These are phyloP conservation scores for Annulohypoxylon truncatum DNA, from an alignment of 2,329 filamentous ascomycete species.

Conservation along the genomic window DNA sequence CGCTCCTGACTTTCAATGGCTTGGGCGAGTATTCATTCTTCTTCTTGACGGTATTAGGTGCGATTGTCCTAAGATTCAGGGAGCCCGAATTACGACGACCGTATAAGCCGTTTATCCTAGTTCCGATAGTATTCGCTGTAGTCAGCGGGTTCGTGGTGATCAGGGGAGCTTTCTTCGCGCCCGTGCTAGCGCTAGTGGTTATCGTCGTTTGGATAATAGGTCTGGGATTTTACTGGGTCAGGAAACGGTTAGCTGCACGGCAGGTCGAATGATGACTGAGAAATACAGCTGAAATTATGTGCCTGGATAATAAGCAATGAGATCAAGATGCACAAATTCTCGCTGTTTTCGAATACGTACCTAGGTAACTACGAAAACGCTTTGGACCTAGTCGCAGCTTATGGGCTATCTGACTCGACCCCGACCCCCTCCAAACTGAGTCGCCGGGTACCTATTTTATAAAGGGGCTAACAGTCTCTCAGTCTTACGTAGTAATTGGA, in stretches of 20 bases:
- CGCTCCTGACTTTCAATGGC: slow-evolving; percentile 70
- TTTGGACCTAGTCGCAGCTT: too few species aligned
- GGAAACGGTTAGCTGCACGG: slow-evolving; percentile 26
- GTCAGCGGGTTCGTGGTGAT: slow-evolving; percentile 71
- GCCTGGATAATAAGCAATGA: too few species aligned
- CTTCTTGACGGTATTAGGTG: slow-evolving; percentile 70
- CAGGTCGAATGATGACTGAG: slow-evolving; percentile 9
- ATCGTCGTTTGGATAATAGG: slow-evolving; percentile 63
- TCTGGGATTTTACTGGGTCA: slow-evolving; percentile 55
- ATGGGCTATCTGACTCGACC: too few species aligned
- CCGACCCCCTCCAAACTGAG: too few species aligned
- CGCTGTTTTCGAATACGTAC: too few species aligned
- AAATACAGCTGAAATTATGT: too few species aligned
- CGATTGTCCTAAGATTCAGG: slow-evolving; percentile 65
- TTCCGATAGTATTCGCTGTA: slow-evolving; percentile 64
- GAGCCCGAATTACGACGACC: slow-evolving; percentile 67
- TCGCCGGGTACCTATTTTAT: too few species aligned
- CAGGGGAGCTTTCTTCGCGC: slow-evolving; percentile 69
- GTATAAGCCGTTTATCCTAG: slow-evolving; percentile 63
- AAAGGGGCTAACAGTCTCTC: too few species aligned
- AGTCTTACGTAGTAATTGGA: too few species aligned
- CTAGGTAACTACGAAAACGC: too few species aligned
- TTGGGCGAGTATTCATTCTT: slow-evolving; percentile 73
- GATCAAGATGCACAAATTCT: too few species aligned
- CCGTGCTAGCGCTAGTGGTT: slow-evolving; percentile 64